Evolutionary conservation across 1,284 basidiomycete species (phyloP), one percentile per base, ranked within the genome.

Genomic region (Bjerkandera adusta): DNA sequence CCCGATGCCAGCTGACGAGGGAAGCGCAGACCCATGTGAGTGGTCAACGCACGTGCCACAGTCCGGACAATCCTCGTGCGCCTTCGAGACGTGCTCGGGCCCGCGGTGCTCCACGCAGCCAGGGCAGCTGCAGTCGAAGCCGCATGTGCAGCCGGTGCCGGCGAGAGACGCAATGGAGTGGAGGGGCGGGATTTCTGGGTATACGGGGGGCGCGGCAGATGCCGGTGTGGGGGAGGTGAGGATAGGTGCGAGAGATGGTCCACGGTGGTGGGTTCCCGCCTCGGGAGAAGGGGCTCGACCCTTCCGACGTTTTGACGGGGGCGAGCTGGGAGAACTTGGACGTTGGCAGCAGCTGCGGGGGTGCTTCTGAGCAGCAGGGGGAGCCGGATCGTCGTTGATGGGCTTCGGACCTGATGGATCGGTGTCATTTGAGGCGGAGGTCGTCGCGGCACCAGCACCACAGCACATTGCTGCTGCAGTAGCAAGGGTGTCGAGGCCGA

Each of bases 51-150:
- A 88, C n/a, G 76, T 75, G 4, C 71, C 68, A 56, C 85, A 88
- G 27, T 81, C 76, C 10, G 70, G 65, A 58, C 83, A 86, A 59
- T 78, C 73, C 32, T 61, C 67, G 52, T 69, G 68, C 41, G 73
- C 68, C 37, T 64, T 60, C 36, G 70, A 71, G 5, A 66, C 73
- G 50, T 79, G 60, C 21, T 70, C 69, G 15, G 63, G 39, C 3
- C 79, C 77, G 13, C 83, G 79, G 57, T 89, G 86, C 55, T 84
- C 71, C 16, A 76, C 61, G 58, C 86, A 89, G 24, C 85, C 85
- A 1, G 84, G 85, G 61, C 86, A 89, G n/a, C 71, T 73, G 57
- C 86, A 89, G 34, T 69, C 65, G 29, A 78, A 64, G 21, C 85
- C 85, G 58, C 86, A 89, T 11, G 79, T 83, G 59, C 85, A 89